Conservation (phyloP, 768 basidiomycete genomes). For the Lyophyllum atratum region DNA sequence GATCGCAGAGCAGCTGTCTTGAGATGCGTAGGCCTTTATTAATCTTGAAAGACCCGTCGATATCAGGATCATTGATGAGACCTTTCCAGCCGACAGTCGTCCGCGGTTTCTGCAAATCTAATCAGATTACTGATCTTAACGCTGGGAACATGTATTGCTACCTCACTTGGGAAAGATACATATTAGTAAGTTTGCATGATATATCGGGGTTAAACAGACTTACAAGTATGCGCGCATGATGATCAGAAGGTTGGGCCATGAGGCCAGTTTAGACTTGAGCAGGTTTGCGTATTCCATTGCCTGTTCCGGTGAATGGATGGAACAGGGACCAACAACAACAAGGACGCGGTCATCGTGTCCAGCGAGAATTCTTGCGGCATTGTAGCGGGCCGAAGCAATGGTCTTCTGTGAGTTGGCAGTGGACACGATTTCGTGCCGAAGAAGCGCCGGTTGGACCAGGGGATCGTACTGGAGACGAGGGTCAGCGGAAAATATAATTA, state of each 20-base stretch:
- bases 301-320: slow-evolving; percentile 87
- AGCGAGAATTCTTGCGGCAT: slow-evolving; percentile 75
- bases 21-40: slow-evolving; percentile 94
- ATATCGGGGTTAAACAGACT: slow-evolving; percentile 33
- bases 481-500: slow-evolving; percentile 15
- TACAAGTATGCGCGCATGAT: slow-evolving; percentile 98
- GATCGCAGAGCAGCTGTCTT: slow-evolving; percentile 86
- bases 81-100: slow-evolving; percentile 99
- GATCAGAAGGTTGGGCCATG: slow-evolving; percentile 80
- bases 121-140: slow-evolving; percentile 9
- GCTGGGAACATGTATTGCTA: slow-evolving; percentile 5
- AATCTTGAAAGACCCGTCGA: slow-evolving; percentile 93
- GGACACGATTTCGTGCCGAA: slow-evolving; percentile 83
- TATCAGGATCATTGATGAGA: slow-evolving; percentile 91
- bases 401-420: slow-evolving; percentile 66
- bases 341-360: slow-evolving; percentile 86
- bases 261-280: slow-evolving; percentile 64
- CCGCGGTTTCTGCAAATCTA: slow-evolving; percentile 74
- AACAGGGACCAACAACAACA: slow-evolving; percentile 95
- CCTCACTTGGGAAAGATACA: slow-evolving; percentile 32
- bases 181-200: slow-evolving; percentile 3
- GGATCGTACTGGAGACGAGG: slow-evolving; percentile 76
- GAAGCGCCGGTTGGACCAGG: slow-evolving; percentile 89
- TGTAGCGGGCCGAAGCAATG: slow-evolving; percentile 78
- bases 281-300: slow-evolving; percentile 82